These are phyloP conservation scores for Leccinellum rugosiceps DNA, from an alignment of 768 basidiomycete species.

Conservation along the genomic window DNA sequence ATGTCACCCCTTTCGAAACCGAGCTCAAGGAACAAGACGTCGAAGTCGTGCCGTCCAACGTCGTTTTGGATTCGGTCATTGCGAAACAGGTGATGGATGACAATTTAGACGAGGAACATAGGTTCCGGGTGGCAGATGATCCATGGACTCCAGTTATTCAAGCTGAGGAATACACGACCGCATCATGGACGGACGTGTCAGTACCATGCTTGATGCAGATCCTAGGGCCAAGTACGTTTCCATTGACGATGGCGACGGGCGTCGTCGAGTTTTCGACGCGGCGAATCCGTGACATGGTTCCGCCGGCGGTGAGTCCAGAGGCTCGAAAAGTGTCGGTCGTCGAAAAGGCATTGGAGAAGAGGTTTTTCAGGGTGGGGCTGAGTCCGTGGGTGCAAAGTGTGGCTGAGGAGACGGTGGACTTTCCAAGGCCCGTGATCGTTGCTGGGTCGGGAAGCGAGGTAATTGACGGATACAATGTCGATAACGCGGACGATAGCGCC, in stretches of 20 bases:
- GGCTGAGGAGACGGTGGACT: slow-evolving; percentile 35
- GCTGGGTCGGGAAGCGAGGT: slow-evolving; percentile 26
- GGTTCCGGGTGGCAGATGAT: slow-evolving; percentile 12
- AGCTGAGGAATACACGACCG: slow-evolving; percentile 25
- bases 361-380: slow-evolving; percentile 47
- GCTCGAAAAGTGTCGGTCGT: slow-evolving; percentile 22
- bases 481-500: slow-evolving; percentile 10
- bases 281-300: slow-evolving; percentile 45
- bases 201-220: slow-evolving; percentile 34
- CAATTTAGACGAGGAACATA: slow-evolving; percentile 21
- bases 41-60: slow-evolving; percentile 22
- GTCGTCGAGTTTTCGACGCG: slow-evolving; percentile 64
- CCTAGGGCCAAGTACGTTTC: slow-evolving; percentile 55
- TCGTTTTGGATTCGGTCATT: slow-evolving; percentile 28
- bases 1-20: slow-evolving; percentile 40
- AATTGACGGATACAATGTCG: slow-evolving; percentile 15
- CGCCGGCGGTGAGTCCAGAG: slow-evolving; percentile 26
- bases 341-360: slow-evolving; percentile 41
- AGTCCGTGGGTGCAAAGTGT: slow-evolving; percentile 44
- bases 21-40: slow-evolving; percentile 35
- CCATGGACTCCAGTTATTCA: slow-evolving; percentile 26
- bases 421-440: slow-evolving; percentile 33
- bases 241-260: slow-evolving; percentile 57
- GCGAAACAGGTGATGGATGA: slow-evolving; percentile 31
- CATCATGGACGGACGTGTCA: slow-evolving; percentile 28